phyloP scores from a whole-genome alignment of 2,329 filamentous ascomycete species.

The Tolypocladium amazonense region DNA sequence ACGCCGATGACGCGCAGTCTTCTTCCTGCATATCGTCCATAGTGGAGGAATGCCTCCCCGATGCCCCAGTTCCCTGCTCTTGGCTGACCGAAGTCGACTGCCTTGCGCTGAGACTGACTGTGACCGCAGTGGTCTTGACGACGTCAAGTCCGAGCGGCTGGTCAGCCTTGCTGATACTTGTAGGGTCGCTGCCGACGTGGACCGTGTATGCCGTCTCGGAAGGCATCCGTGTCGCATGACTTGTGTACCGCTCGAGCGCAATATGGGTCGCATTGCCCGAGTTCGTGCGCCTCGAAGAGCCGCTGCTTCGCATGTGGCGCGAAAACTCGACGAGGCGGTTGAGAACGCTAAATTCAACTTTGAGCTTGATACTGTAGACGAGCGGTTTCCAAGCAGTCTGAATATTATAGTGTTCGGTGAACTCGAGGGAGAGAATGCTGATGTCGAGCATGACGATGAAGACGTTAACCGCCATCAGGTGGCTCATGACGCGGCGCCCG shows the following conservation, averaged over 20 bases:
- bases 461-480: conserved; percentile 29
- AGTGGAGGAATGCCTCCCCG: background rate
- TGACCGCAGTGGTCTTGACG: conserved; percentile 2
- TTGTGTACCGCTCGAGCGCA: background rate
- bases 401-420: conserved; percentile 16
- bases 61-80: background rate
- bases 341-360: conserved; percentile 24
- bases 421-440: conserved; percentile 20
- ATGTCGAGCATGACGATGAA: conserved; percentile 32
- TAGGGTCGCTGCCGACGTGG: background rate
- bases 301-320: conserved; percentile 6
- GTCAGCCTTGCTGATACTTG: background rate
- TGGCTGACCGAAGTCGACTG: background rate
- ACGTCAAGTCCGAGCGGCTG: background rate
- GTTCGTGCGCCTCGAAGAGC: background rate
- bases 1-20: background rate
- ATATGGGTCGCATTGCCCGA: background rate
- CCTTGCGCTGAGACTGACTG: background rate
- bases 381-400: conserved; percentile 23
- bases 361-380: conserved; percentile 25
- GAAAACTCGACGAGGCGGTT: conserved; percentile 24
- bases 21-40: background rate
- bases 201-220: conserved; percentile 1
- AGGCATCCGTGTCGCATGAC: background rate
- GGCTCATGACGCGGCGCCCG: conserved; percentile 11